Percentiles rank a stretch among this genome's conserved stretches.
Conservation (phyloP, 106 monocot genomes). For the Agapanthus africanus region DNA sequence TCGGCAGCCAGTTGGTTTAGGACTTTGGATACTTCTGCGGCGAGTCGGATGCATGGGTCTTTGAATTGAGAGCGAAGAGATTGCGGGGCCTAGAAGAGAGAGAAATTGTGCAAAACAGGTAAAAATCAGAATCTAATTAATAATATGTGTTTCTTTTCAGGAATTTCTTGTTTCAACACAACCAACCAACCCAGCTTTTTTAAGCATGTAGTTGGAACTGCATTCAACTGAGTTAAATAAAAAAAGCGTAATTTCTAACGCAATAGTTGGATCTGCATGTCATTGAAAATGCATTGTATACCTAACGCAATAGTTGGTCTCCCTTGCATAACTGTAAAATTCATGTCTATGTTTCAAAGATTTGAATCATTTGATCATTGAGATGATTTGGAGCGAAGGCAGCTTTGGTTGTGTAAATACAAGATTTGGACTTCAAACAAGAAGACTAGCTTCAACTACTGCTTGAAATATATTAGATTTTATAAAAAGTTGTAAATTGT, state of each 20-base stretch:
- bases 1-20: constrained; percentile 37
- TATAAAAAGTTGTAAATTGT: too few relatives aligned
- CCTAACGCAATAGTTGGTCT: too few relatives aligned
- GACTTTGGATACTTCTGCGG: constrained; percentile 56
- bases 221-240: background rate
- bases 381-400: too few relatives aligned
- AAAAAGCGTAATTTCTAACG: background rate
- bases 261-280: too few relatives aligned
- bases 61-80: constrained; percentile 40
- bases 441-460: too few relatives aligned
- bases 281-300: too few relatives aligned
- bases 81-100: constrained; percentile 25
- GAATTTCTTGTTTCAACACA: background rate
- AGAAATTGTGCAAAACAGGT: background rate
- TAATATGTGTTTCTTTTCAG: background rate
- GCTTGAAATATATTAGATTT: too few relatives aligned
- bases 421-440: too few relatives aligned
- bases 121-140: background rate
- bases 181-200: background rate
- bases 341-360: too few relatives aligned
- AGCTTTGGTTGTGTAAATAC: too few relatives aligned
- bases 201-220: background rate
- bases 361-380: too few relatives aligned
- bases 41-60: constrained; percentile 56
- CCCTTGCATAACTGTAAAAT: too few relatives aligned